Evolutionary conservation across 345 rosid species (phyloP), one percentile per base, ranked within the genome.

Genomic region (Heritiera fomes): DNA sequence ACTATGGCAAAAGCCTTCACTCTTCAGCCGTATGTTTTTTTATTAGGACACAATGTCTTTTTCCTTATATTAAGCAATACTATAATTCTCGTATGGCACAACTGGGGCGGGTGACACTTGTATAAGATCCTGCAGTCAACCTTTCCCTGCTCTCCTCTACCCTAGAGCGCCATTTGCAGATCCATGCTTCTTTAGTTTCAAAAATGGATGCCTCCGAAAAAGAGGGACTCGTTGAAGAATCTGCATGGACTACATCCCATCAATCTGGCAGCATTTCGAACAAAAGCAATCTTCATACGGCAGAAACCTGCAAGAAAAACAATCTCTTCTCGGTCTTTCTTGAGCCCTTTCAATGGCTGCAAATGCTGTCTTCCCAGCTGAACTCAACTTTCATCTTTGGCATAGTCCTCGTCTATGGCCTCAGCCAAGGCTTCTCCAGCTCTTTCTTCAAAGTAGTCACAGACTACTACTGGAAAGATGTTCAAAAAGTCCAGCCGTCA

Each of bases 381-480:
- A 89, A 89, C 80, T 81, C 90, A 46, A 85, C 88, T 76, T 93
- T 93, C 89, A 83, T 90, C 65, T 55, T 92, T 2, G 93, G 94
- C 45, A 86, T 92, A 78, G 75, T 90, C 71, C 52, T 90, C 47
- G 97, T 92, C 6, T 93, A 93, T 70, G 98, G 98, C 55, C 78
- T 93, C 50, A 88, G 87, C 88, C 92, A 88, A 81, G 97, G 97
- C 59, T 90, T 93, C 84, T 81, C 93, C 0, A 91, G 94, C 17
- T 87, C 97, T 32, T 78, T 88, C 85, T 93, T 92, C 89, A 93
- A 80, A 85, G 92, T 91, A 0, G 93, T 90, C 75, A 81, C 91
- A 1, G 98, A 93, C 80, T 93, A 85, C 88, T 93, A 91, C 76
- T 92, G 93, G 95, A 91, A 92, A 86, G 95, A 91, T 78, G 93